Conservation (phyloP, 2,329 filamentous ascomycete genomes). For the Helminthosporium solani region DNA sequence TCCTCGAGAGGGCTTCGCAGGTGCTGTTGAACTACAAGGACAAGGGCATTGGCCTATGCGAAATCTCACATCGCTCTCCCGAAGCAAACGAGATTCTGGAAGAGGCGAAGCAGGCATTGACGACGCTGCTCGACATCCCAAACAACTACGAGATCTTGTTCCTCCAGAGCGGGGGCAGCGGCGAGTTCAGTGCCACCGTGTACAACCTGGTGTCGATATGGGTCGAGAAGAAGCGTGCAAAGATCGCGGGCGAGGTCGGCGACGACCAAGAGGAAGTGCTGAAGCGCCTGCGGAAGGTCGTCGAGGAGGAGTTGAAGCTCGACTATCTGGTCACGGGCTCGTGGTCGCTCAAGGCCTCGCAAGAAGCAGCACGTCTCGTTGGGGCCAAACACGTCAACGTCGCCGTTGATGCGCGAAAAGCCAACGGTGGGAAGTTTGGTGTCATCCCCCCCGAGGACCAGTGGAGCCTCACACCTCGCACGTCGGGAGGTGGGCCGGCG, state of each 20-base stretch:
- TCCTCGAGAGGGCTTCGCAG: constrained; percentile 73
- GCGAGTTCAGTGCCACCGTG: constrained; percentile 78
- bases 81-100: constrained; percentile 78
- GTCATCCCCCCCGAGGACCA: constrained; percentile 73
- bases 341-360: constrained; percentile 86
- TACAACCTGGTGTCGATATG: constrained; percentile 84
- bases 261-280: constrained; percentile 58
- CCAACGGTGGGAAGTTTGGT: constrained; percentile 80
- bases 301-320: constrained; percentile 71
- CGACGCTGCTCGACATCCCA: constrained; percentile 75
- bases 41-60: constrained; percentile 81
- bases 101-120: constrained; percentile 72
- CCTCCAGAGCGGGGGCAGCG: constrained; percentile 82
- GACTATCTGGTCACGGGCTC: constrained; percentile 91
- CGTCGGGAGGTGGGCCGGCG: constrained; percentile 56
- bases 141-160: constrained; percentile 85
- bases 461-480: constrained; percentile 69
- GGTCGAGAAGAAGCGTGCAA: constrained; percentile 68
- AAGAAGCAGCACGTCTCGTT: constrained; percentile 76
- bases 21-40: constrained; percentile 79
- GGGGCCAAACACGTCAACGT: constrained; percentile 80
- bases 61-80: constrained; percentile 84
- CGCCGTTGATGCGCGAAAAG: constrained; percentile 63
- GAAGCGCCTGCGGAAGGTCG: constrained; percentile 61
- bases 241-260: constrained; percentile 59